Conservation (phyloP, 2,329 filamentous ascomycete species). For the Clonostachys rosea region DNA sequence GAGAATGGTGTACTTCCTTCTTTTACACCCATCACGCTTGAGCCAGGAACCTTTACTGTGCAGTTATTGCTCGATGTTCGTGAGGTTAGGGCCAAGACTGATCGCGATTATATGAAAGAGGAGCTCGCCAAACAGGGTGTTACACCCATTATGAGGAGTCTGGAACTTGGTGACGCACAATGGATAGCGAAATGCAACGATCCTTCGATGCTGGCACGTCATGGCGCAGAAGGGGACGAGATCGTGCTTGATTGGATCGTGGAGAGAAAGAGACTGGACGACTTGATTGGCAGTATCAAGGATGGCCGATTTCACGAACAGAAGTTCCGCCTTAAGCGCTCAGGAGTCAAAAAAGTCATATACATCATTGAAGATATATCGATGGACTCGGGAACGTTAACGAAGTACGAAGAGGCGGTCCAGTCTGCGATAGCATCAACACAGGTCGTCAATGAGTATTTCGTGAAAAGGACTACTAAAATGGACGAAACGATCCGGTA, state of each 20-base stretch:
- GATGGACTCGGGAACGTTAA: constrained; percentile 47
- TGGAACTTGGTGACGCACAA: constrained; percentile 71
- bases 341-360: constrained; percentile 70
- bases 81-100: constrained; percentile 67
- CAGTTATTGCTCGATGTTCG: constrained; percentile 70
- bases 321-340: constrained; percentile 72
- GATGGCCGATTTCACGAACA: constrained; percentile 81
- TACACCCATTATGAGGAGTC: constrained; percentile 58
- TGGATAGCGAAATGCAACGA: constrained; percentile 75
- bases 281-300: constrained; percentile 75
- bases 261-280: constrained; percentile 76
- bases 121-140: constrained; percentile 65
- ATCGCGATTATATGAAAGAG: constrained; percentile 73
- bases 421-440: constrained; percentile 71
- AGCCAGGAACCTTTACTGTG: constrained; percentile 64
- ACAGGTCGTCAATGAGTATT: constrained; percentile 75
- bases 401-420: constrained; percentile 62
- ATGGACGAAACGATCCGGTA: constrained; percentile 78
- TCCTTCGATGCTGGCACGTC: constrained; percentile 44
- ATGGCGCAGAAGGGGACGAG: constrained; percentile 62
- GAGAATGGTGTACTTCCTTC: constrained; percentile 28
- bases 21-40: constrained; percentile 57
- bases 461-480: constrained; percentile 70
- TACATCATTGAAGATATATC: constrained; percentile 74
- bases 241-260: constrained; percentile 76